These are phyloP conservation scores for Cladosporium phlei DNA, from an alignment of 2,329 filamentous ascomycete species.

Conservation along the genomic window DNA sequence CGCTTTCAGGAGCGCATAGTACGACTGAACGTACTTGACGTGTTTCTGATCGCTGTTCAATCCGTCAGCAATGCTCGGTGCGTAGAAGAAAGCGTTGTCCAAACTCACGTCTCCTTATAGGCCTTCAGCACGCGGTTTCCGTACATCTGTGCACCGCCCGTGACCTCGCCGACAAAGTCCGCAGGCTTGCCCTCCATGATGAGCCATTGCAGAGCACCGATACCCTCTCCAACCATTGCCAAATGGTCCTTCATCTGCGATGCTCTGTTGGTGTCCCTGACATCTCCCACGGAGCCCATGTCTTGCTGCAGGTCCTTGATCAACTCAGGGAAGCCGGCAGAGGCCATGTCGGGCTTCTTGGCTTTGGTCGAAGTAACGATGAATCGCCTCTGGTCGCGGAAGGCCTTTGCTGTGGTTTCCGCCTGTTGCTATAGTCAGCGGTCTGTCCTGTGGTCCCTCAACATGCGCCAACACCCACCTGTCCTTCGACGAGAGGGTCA, in stretches of 20 bases:
- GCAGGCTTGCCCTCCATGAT: slow-evolving; percentile 75
- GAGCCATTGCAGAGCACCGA: slow-evolving; percentile 87
- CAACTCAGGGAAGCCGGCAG: slow-evolving; percentile 66
- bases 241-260: slow-evolving; percentile 75
- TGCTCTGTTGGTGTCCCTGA: slow-evolving; percentile 76
- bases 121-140: slow-evolving; percentile 92
- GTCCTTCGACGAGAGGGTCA: slow-evolving; percentile 60
- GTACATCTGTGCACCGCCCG: slow-evolving; percentile 84
- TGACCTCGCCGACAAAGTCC: slow-evolving; percentile 77
- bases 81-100: no score
- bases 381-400: slow-evolving; percentile 81
- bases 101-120: slow-evolving; percentile 69
- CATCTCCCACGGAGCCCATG: slow-evolving; percentile 70
- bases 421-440: slow-evolving; percentile 3
- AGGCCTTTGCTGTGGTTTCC: slow-evolving; percentile 56
- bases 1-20: slow-evolving; percentile 83
- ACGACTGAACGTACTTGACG: slow-evolving; percentile 85
- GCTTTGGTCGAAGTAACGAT: slow-evolving; percentile 83
- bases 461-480: slow-evolving; percentile 50
- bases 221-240: slow-evolving; percentile 82
- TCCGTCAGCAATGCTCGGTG: no score
- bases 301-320: slow-evolving; percentile 82
- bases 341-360: slow-evolving; percentile 79
- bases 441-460: background rate
- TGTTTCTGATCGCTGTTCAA: slow-evolving; percentile 73